Conservation (phyloP, 768 basidiomycete genomes). For the Pisolithus orientalis region DNA sequence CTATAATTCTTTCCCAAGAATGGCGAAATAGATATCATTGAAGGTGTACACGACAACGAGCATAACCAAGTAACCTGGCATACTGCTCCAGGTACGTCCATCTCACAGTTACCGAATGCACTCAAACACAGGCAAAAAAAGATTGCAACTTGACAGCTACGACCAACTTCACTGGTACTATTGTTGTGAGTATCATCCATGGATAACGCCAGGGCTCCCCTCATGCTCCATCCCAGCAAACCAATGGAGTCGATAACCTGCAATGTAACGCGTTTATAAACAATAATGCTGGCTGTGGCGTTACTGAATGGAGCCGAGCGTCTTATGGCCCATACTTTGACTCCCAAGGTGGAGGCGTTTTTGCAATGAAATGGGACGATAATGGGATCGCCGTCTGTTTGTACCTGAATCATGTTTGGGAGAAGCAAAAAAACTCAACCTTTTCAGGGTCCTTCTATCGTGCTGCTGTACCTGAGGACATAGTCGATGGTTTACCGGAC, state of each 20-base stretch:
- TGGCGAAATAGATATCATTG: conserved; percentile 80
- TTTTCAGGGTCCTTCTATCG: conserved; percentile 76
- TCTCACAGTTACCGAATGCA: neutral
- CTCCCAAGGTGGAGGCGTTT: conserved; percentile 73
- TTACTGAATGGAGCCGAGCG: conserved; percentile 72
- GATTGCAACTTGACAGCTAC: conserved; percentile 55
- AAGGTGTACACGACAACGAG: conserved; percentile 79
- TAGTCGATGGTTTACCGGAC: conserved; percentile 51
- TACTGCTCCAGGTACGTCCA: conserved; percentile 48
- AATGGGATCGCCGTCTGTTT: conserved; percentile 69
- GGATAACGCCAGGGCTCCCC: neutral
- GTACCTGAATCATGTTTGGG: conserved; percentile 20
- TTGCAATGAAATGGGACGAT: conserved; percentile 87
- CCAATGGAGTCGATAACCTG: conserved; percentile 45
- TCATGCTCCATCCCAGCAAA: conserved; percentile 28
- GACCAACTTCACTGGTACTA: conserved; percentile 54
- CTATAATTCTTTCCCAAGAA: conserved; percentile 33
- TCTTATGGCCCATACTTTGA: conserved; percentile 86
- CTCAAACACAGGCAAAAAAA: conserved; percentile 13
- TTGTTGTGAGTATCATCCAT: conserved; percentile 44
- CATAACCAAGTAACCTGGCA: conserved; percentile 86
- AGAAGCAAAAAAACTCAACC: conserved; percentile 1
- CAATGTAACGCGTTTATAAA: conserved; percentile 48
- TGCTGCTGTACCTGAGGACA: conserved; percentile 65
- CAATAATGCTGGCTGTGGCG: conserved; percentile 67